Evolutionary conservation across 805 yeast genomes (phyloP).

Genomic region (Metschnikowia cerradonensis): DNA sequence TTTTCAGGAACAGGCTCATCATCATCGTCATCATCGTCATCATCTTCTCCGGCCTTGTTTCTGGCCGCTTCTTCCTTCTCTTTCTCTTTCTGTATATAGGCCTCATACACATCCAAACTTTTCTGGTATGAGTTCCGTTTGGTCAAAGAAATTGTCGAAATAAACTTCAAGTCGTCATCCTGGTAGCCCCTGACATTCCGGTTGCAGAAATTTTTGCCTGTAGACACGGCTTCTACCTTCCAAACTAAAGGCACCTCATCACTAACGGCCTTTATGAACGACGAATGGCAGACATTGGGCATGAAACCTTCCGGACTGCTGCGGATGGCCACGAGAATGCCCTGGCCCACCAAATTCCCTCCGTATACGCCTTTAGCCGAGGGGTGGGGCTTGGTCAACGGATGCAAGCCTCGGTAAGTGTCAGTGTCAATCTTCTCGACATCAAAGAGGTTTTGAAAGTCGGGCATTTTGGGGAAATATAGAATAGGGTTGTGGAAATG

Average conservation of each 20-base stretch:
- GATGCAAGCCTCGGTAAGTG: slow-evolving; percentile 10
- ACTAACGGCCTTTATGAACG: slow-evolving; percentile 37
- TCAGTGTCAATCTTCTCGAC: slow-evolving; percentile 4
- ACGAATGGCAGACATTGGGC: slow-evolving; percentile 42
- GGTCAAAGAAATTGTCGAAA: slow-evolving; percentile 35
- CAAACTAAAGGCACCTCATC: slow-evolving; percentile 27
- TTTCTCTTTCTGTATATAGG: slow-evolving; percentile 13
- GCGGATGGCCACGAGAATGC: slow-evolving; percentile 34
- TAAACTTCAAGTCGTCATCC: slow-evolving; percentile 26
- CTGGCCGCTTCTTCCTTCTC: slow-evolving; percentile 2
- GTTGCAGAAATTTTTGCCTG: slow-evolving; percentile 35
- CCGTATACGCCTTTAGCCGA: slow-evolving; percentile 37
- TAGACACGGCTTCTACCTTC: slow-evolving; percentile 32
- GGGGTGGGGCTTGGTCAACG: slow-evolving; percentile 27
- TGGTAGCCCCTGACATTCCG: slow-evolving; percentile 30
- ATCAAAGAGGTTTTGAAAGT: slow-evolving; percentile 12
- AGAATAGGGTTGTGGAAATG: neutral
- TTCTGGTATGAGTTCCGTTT: slow-evolving; percentile 25
- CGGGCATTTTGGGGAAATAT: slow-evolving; percentile 1
- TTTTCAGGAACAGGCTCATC: slow-evolving; percentile 18
- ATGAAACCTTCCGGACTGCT: slow-evolving; percentile 29
- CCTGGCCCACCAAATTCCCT: slow-evolving; percentile 36
- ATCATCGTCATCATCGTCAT: slow-evolving; percentile 26
- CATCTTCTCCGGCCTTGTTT: slow-evolving; percentile 14
- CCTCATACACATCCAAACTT: slow-evolving; percentile 21